Base-by-base conservation (phyloP, 2,329 filamentous ascomycete species). In the Dissoconium aciculare region DNA sequence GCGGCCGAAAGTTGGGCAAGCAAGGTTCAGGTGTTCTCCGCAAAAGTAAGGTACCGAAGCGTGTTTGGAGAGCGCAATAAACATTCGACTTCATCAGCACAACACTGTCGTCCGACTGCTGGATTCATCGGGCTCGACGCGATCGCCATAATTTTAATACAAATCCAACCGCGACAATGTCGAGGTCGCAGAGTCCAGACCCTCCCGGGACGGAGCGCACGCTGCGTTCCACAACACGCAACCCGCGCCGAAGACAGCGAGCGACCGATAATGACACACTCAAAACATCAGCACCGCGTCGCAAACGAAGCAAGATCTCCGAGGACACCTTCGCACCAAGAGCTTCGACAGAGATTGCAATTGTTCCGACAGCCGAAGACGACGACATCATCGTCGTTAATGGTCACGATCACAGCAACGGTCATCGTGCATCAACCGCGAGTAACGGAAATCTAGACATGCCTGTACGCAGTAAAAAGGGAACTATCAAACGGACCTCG, bases 281-380 rank as follows among this genome's bases (percentile, higher is more conserved):
- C 11, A 51, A 53, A 31, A 44, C 46, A 12, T 41, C 45, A 15
- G 58, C 59, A 30, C 57, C 57, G 13, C 53, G 56, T 35, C 50
- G 60, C 17, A 64, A 65, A 48, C 54, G 60, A 31, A 64, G 58
- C 50, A 64, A 62, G 39, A 42, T 65, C 32, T 54, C 52, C 32
- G 54, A 58, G 23, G 55, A 58, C 16, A 56, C 50, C n/a, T 62
- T 59, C 31, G 33, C 40, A 14, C 32, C 46, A 15, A 42, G 44
- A 12, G 39, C 35, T 10, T 39, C 33, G 6, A 37, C 34, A 12
- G 41, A 44, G 24, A 30, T 35, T 29, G 32, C 31, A 15, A 30
- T 38, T 15, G 30, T 32, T 4, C 34, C 45, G 12, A 32, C 32
- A 5, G 33, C 26, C 3, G 38, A 40, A 15, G 38, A 35, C 15